Evolutionary conservation across 768 basidiomycete genomes (phyloP), one percentile per base, ranked within the genome.

Genomic region (Tephrocybe sp.): DNA sequence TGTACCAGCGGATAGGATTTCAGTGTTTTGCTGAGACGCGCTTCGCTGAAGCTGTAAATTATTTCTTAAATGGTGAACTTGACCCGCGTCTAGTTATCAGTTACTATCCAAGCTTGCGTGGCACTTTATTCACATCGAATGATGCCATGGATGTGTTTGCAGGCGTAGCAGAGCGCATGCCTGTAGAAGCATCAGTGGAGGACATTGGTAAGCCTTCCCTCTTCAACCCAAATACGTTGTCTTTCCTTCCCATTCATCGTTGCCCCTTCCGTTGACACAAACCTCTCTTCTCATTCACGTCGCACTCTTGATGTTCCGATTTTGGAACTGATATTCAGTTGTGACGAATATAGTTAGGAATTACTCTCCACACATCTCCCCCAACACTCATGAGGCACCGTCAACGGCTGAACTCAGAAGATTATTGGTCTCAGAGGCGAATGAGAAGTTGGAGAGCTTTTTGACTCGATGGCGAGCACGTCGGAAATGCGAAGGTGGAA

Each of bases 311-410:
- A 65, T 55, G 60, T 72, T 73, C 67, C 71, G 71, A 68, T 73
- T 66, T 76, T 78, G 76, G 80, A 79, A 83, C 86, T 89, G 66
- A 82, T 87, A 73, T 33, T 63, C 73, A 94, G 93, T 94, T 80
- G 79, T 79, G 68, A 79, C 76, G 61, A 91, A 92, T 78, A 74
- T 95, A 89, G 89, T 92, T 77, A 79, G 82, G 76, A 93, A 94
- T 64, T 94, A 95, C 66, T 89, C 89, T 39, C 92, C 93, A 13
- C 87, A 94, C 70, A 78, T 96, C 59, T 68, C 81, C 20, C 88
- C 84, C 16, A 75, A 82, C 60, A 84, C 86, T 3, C 79, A 77
- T 22, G 72, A 77, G 17, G 85, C 91, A 5, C 83, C 86, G 12
- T 78, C 87, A 3, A 83, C 91, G 2, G 76, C 78, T 16, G 87